Evolutionary conservation across 169 alveolate species (phyloP).

Genomic region (Theileria equi): DNA sequence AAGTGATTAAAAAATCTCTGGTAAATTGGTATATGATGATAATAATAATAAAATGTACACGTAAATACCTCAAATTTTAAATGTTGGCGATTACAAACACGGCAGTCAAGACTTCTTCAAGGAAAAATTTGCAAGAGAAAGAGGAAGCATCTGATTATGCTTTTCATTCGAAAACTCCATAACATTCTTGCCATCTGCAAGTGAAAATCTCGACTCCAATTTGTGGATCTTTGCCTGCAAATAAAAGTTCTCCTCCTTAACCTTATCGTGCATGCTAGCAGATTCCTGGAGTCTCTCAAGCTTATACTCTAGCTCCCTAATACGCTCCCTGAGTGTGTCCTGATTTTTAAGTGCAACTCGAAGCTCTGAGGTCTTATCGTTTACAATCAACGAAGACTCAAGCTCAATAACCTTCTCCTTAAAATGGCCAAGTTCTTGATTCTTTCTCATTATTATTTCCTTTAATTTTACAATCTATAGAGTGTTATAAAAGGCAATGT

Average conservation of each 20-base stretch:
- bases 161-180: no score
- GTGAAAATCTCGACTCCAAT: neutral
- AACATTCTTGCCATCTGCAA: neutral
- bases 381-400: slow-evolving; percentile 21
- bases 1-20: no score
- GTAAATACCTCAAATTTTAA: no score
- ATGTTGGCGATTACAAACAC: no score
- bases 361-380: slow-evolving; percentile 34
- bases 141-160: slow-evolving; percentile 8
- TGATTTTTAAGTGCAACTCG: slow-evolving; percentile 5
- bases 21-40: no score
- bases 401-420: slow-evolving; percentile 30
- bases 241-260: slow-evolving; percentile 11
- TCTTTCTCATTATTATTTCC: neutral
- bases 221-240: slow-evolving; percentile 4
- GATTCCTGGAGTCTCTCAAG: neutral
- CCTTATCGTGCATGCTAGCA: neutral
- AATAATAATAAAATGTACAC: no score
- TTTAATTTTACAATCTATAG: slow-evolving; percentile 7
- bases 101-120: no score
- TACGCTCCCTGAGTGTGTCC: neutral
- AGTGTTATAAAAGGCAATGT: neutral
- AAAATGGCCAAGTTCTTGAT: slow-evolving; percentile 7
- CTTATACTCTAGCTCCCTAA: slow-evolving; percentile 9
- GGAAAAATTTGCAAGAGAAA: no score